phyloP scores from a whole-genome alignment of 2,329 filamentous ascomycete species.

The Domatiomyces globalis region DNA sequence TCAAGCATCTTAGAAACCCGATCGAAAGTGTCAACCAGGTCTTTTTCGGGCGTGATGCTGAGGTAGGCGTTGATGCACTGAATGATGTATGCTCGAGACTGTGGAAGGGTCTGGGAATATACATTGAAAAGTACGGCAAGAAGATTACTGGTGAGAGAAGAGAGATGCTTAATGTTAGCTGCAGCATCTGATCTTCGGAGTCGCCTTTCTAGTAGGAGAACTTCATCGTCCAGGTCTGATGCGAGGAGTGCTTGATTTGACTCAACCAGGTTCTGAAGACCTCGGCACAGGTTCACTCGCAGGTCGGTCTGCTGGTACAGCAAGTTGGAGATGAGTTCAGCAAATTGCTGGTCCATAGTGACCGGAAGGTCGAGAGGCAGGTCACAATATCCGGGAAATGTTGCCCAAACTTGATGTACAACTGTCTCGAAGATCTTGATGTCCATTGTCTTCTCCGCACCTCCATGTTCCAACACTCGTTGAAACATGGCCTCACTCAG shows the following conservation, averaged over 20 bases:
- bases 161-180: constrained; percentile 70
- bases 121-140: constrained; percentile 98
- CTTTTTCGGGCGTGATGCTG: constrained; percentile 65
- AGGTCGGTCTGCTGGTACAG: constrained; percentile 85
- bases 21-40: constrained; percentile 77
- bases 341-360: constrained; percentile 75
- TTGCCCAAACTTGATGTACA: constrained; percentile 89
- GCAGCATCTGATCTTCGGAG: constrained; percentile 60
- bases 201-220: constrained; percentile 62
- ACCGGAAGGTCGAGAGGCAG: constrained; percentile 64
- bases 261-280: constrained; percentile 73
- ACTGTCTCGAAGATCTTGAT: constrained; percentile 96
- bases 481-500: constrained; percentile 85
- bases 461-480: constrained; percentile 66
- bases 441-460: constrained; percentile 80
- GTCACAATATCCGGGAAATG: constrained; percentile 87
- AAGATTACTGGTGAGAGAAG: constrained; percentile 69
- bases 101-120: constrained; percentile 88
- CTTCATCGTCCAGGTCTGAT: constrained; percentile 54
- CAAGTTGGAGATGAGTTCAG: constrained; percentile 78
- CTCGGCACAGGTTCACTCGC: constrained; percentile 73
- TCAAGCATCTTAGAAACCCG: constrained; percentile 77
- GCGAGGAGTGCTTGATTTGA: constrained; percentile 72
- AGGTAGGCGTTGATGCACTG: constrained; percentile 91
- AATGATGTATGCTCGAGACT: constrained; percentile 78